phyloP scores from a whole-genome alignment of 306 rosid species.

The Cucurbita ficifolia region DNA sequence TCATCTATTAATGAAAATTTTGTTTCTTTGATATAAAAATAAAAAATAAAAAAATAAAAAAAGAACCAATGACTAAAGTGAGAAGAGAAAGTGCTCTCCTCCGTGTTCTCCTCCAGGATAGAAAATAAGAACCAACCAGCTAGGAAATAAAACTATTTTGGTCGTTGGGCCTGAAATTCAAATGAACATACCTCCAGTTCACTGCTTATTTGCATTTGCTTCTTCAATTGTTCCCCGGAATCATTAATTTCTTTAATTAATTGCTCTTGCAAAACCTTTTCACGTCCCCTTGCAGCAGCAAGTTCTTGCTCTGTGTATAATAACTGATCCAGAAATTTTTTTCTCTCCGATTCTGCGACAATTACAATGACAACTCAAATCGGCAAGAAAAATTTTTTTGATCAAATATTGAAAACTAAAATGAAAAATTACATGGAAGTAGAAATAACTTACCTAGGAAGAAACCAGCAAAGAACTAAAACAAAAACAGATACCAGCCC shows the following conservation, averaged over 20 bases:
- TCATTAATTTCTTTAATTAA: slow-evolving; percentile 52
- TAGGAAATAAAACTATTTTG: background rate
- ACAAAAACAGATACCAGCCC: background rate
- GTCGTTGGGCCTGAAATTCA: background rate
- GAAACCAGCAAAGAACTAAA: background rate
- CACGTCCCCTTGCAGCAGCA: slow-evolving; percentile 76
- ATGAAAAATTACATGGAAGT: background rate
- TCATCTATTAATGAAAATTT: background rate
- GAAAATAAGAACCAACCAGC: background rate
- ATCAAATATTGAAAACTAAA: background rate
- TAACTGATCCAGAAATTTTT: slow-evolving; percentile 48
- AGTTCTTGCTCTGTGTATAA: slow-evolving; percentile 60
- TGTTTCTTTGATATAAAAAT: background rate
- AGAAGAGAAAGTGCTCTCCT: background rate
- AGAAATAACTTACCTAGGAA: background rate
- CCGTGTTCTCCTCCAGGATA: background rate
- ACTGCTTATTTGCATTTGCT: slow-evolving; percentile 36
- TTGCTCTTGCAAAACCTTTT: slow-evolving; percentile 59
- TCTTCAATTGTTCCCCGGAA: slow-evolving; percentile 51
- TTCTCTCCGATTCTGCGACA: slow-evolving; percentile 56
- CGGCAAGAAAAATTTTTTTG: background rate
- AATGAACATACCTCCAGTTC: slow-evolving; percentile 46
- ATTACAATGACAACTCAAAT: slow-evolving; percentile 1
- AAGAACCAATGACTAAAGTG: background rate
- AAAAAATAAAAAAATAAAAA: background rate